Base-by-base conservation (phyloP, 1,139 yeast species). In the Eremothecium cymbalariae region DNA sequence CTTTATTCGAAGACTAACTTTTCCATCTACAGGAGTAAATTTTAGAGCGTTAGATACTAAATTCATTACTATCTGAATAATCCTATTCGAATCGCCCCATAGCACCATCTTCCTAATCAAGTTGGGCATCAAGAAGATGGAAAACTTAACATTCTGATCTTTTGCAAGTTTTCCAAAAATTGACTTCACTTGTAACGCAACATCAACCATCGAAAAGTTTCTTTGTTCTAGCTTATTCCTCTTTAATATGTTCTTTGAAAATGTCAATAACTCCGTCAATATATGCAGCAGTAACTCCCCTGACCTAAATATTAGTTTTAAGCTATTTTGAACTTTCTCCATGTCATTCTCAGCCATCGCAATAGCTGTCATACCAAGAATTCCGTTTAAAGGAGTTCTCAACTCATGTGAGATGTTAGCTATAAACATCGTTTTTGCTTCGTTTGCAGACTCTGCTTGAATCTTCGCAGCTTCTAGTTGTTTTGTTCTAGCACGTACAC, bases 401-500 rank as follows among this genome's bases (percentile, higher is more conserved):
- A 90, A 68, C 60, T 90, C 98, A 55, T 90, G 97, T 0, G 96
- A 86, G 24, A 90, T 86, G 55, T 88, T 90, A 13, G 97, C 97
- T 56, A 90, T 86, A 57, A 90, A 90, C 11, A 85, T 84, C 0
- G 95, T 83, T 51, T 88, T 88, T 6, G 96, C 95, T 50, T 85
- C 95, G 59, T 85, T 88, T 2, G 98, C 97, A 24, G 80, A 73
- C 59, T 88, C 96, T 0, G 96, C 96, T 54, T 82, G 85, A 22
- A 82, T 70, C 49, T 83, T 85, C 8, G 94, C 93, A 1, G 80
- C 83, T 56, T 86, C 95, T 32, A 88, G 66, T 57, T 88, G 95
- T 51, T 74, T 77, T 0, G 98, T 90, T 53, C 97, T 72, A 28
- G 77, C 77, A 36, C 75, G 71, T n/a, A 90, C 97, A 42, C 95